A percentile compares a stretch with the other conserved stretches of the same genome.
Evolutionary conservation across 2,329 filamentous ascomycete genomes (phyloP).

Genomic region (Akanthomyces uredinophilus): DNA sequence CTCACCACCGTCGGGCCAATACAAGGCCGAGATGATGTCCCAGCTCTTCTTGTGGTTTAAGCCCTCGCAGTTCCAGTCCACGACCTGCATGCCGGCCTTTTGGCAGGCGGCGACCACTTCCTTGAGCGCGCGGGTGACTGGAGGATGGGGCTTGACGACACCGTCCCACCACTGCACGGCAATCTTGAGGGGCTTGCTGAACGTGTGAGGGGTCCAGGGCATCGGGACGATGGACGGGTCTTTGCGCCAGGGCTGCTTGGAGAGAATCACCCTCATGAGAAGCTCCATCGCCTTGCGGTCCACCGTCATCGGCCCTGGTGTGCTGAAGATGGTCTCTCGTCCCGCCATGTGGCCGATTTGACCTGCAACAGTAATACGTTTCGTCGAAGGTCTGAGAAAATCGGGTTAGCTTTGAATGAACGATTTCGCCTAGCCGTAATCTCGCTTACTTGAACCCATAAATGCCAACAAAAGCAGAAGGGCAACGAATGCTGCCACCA

Average conservation of each 20-base stretch:
- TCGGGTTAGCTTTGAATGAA: background rate
- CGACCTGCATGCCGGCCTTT: conserved; percentile 46
- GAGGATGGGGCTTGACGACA: conserved; percentile 55
- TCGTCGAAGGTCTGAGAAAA: conserved; percentile 26
- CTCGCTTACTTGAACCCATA: conserved; percentile 29
- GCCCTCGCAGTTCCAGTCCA: conserved; percentile 47
- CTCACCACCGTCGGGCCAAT: conserved; percentile 57
- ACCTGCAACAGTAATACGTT: conserved; percentile 26
- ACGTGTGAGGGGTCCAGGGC: conserved; percentile 31
- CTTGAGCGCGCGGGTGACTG: conserved; percentile 50
- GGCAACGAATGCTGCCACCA: conserved; percentile 35
- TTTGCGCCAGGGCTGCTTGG: conserved; percentile 28
- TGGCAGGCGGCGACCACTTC: conserved; percentile 47
- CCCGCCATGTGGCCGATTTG: conserved; percentile 27
- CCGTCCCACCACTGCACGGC: conserved; percentile 56
- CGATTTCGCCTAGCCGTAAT: no score
- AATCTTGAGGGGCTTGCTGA: conserved; percentile 48
- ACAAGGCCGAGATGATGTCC: conserved; percentile 40
- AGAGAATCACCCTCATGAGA: conserved; percentile 29
- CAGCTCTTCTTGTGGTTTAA: conserved; percentile 47
- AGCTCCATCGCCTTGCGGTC: conserved; percentile 31
- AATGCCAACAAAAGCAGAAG: conserved; percentile 31
- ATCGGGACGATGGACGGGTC: conserved; percentile 30
- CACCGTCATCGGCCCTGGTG: conserved; percentile 30
- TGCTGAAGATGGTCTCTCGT: conserved; percentile 31